Base-by-base conservation (phyloP, 2,329 filamentous ascomycete genomes). In the Paecilomyces sp. region DNA sequence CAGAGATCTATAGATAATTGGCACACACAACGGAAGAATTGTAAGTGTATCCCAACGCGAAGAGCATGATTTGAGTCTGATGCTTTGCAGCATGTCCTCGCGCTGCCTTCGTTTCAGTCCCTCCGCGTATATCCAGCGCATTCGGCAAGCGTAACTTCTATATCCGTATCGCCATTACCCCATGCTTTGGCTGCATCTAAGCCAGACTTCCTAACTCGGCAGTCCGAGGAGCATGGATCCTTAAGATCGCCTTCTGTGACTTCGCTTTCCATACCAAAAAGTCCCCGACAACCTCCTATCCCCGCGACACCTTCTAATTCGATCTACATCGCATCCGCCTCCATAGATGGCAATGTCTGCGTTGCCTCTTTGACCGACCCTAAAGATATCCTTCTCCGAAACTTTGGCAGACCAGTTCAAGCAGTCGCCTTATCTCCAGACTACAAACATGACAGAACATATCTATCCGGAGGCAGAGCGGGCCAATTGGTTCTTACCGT, bases 11-110 rank as follows among this genome's bases (percentile, higher is more conserved):
- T 76, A 93, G 90, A 88, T 97, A 63, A 81, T 96, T 67, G 94
- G 93, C 65, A 97, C 94, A 33, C 93, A 99, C 74, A 96, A 96
- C 77, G 94, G 94, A 68, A 96, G 94, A 70, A 93, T 97, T 69
- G 91, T 95, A 82, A 80, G 88, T 78, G 55, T 56, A 18, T 33
- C 36, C 8, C 34, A 2, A 11, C 47, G 31, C 51, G 56, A 54
- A 52, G 25, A 54, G 56, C 36, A 58, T 51, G 25, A 25, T 24
- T 25, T 53, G 47, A 41, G 57, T 60, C 65, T 71, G 55, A 67
- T 62, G 30, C 55, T 36, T 47, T 60, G 28, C 67, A 94, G 90
- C 90, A 99, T 79, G 88, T 96, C 62, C 79, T 97, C 54, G 88
- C 91, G 64, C 76, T 97, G 18, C 92, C 94, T 0, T 85, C 86